Evolutionary conservation across 306 rosid species (phyloP), one percentile per base, ranked within the genome.

Genomic region (Leucaena leucocephala): DNA sequence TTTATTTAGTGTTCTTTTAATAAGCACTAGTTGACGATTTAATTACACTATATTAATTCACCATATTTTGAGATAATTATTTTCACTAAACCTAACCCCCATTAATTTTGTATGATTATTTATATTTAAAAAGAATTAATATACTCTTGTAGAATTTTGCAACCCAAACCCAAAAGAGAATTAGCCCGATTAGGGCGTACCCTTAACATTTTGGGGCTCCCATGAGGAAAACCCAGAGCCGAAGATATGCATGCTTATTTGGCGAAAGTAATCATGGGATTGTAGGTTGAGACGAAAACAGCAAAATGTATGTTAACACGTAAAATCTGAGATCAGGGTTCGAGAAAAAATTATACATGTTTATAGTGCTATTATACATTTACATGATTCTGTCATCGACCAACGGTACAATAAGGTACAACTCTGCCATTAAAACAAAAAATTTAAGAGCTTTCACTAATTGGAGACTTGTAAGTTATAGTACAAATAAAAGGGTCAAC

Each of bases 361-460:
- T 77, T 77, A 81, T 79, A 66, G 36, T 71, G 4, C 89, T 79
- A 83, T 94, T 89, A 89, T 88, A 86, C 89, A 93, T 88, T 85
- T 93, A 90, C 92, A 90, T 59, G 85, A 87, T 79, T 82, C 78
- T 63, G 89, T 88, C 87, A 50, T 54, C 43, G 84, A 73, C 85
- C 85, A 86, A 82, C 68, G 88, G 74, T 80, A 75, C 73, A 61
- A 79, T 79, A 85, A 74, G 79, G 83, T 16, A 16, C 21, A 50
- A 50, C 58, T 80, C 84, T 81, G 82, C 68, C 72, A 73, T 48
- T 54, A 6, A n/a, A 74, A 81, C 27, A 27, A 27, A 27, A 27
- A 27, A 84, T 87, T 57, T 64, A 82, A 82, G 84, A 79, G 85
- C 84, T 78, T 82, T 75, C 88, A 82, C 85, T 75, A 90, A 85